Base-by-base conservation (phyloP, 768 basidiomycete species). In the Kwoniella dejecticola region DNA sequence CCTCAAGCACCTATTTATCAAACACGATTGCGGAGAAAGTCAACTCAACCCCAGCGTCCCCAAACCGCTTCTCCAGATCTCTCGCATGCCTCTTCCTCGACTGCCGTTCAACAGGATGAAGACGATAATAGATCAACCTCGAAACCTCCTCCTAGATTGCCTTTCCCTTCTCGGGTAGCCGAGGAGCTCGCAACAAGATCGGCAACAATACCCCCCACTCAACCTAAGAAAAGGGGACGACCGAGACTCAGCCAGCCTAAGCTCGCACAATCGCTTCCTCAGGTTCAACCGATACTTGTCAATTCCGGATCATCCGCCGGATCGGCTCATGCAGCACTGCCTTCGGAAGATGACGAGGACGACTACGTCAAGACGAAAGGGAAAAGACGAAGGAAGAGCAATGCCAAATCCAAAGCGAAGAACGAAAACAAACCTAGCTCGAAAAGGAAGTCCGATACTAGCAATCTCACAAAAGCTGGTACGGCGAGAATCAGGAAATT, bases 401-500 rank as follows among this genome's bases (percentile, higher is more conserved):
- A 17, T 3, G 33, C 21, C 7, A 38, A 21, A 31, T 8, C 50
- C 6, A 27, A 30, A 3, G 23, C n/a, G 17, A 54, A 23, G 52
- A 27, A 42, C 30, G 24, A n/a, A 17, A 23, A 57, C 11, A 57
- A 31, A 29, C n/a, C 30, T 46, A 17, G 23, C n/a, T n/a, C n/a
- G n/a, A n/a, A n/a, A n/a, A n/a, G n/a, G n/a, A n/a, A n/a, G 19
- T 12, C 15, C 3, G 17, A 45, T 30, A 19, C 6, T 13, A 42
- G 27, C 29, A 59, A 59, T 31, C 50, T 30, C 15, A 59, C 47
- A 4, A 44, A 38, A 29, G 36, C 30, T 13, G 47, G 57, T 42
- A 56, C 54, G 21, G 54, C 44, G 4, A 57, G 56, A 36, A 33
- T 57, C 4, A 45, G 56, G 26, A 57, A 57, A 17, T 57, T 44